Base-by-base conservation (phyloP, 805 yeast genomes). In the Yarrowia phangngaensis region DNA sequence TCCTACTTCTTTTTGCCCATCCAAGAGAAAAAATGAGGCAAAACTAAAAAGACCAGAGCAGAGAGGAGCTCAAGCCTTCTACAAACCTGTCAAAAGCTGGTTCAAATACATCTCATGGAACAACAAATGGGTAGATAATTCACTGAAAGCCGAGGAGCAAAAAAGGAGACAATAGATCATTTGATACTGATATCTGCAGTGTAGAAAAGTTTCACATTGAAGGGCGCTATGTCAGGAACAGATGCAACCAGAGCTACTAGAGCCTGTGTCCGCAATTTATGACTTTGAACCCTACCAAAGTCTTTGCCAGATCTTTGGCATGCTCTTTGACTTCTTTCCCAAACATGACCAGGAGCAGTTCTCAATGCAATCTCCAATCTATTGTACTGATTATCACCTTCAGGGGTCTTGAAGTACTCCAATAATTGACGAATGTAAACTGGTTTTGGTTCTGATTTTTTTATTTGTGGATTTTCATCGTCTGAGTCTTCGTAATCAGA, bases 181-280 rank as follows among this genome's bases (percentile, higher is more conserved):
- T n/a, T 92, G 14, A 92, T 62, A 0, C 95, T 86, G 53, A 82
- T 78, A 58, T 90, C 98, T 0, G 89, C 88, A 0, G 73, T 70
- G 26, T 77, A 67, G 13, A 88, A 66, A 13, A 80, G 61, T 20
- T 68, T 60, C 30, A 75, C 63, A 6, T 68, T 57, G 6, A 65
- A 56, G 0, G 64, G 55, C 1, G 48, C 61, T 20, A 72, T 69
- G 1, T 66, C 59, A 0, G 86, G 78, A 38, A 70, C 70, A 0
- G 79, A 68, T 0, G 75, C 79, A 13, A 84, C 66, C 1, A 86
- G 69, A 2, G 92, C 78, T 6, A 82, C 75, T 60, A 88, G 57
- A 11, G 82, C 70, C 33, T 78, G 74, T n/a, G 87, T 68, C 50
- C 78, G 74, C 68, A 76, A 65, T n/a, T 75, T 71, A 51, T 83